Base-by-base conservation (phyloP, 2,329 filamentous ascomycete species). In the Chaetomiaceae sp. region DNA sequence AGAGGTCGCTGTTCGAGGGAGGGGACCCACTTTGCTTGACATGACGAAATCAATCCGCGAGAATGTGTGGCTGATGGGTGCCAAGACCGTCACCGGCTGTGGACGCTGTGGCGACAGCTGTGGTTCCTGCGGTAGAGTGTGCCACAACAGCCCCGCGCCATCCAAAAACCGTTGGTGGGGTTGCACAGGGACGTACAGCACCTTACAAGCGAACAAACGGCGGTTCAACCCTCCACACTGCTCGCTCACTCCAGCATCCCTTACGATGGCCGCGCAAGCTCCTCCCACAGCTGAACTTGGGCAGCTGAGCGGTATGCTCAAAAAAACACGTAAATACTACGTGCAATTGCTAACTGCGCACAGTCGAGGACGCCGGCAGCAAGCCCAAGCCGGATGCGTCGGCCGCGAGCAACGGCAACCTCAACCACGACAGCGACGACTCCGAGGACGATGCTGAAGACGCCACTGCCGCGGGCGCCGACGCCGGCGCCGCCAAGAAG, bases 401-500 rank as follows among this genome's bases (percentile, higher is more conserved):
- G 37, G 71, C 68, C 40, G 67, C 69, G 33, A 66, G 66, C 56
- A 69, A 68, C 57, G 69, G 65, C 50, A 71, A 71, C 49, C 70
- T 67, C 32, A 69, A 70, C 18, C 64, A 70, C 55, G 74, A 76
- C 38, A 71, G 70, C 57, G 75, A 76, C 53, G 75, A 78, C 50
- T 78, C 75, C n/a, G 77, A 57, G 14, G 55, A 79, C 44, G 78
- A 80, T 9, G 75, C 73, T 3, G 77, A 78, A 18, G 74, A 71
- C 16, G 64, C 65, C 8, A 64, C 66, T 13, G 67, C 67, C 6
- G 73, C 71, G 5, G 67, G 67, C 8, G 68, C 61, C 34, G 70
- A 64, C 21, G 69, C 69, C 5, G 71, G 71, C 58, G 69, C 71
- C 25, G 71, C 66, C 47, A 90, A 90, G 74, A 90, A 90, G 75